A percentile compares a stretch with the other conserved stretches of the same genome.
These are phyloP conservation scores for Penicillium dipodomyicola DNA, from an alignment of 495 filamentous ascomycete species.

Conservation along the genomic window DNA sequence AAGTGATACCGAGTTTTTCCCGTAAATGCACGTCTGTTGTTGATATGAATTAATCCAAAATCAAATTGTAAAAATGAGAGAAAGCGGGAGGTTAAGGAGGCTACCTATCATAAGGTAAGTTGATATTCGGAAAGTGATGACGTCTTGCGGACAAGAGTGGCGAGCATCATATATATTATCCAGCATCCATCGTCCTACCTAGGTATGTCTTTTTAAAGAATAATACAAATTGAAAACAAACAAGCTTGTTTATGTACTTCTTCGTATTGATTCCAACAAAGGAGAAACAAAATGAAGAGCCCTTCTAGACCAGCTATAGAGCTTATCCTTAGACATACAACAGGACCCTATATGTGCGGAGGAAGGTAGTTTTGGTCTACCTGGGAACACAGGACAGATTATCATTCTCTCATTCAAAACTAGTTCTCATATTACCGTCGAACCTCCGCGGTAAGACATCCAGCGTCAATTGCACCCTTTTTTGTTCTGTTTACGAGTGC, in stretches of 20 bases:
- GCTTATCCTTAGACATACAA: background rate
- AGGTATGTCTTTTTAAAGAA: background rate
- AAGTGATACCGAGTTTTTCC: conserved; percentile 15
- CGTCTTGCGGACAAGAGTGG: background rate
- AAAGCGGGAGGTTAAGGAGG: background rate
- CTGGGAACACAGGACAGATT: background rate
- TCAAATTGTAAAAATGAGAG: background rate
- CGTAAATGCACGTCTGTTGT: background rate
- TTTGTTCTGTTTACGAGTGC: conserved; percentile 55
- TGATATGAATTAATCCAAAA: background rate
- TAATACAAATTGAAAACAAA: background rate
- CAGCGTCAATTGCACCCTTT: background rate
- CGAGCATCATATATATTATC: background rate
- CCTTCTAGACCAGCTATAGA: background rate
- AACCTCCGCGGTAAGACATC: background rate
- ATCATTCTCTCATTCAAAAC: background rate
- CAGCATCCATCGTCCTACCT: background rate
- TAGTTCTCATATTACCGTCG: background rate
- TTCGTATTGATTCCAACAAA: background rate
- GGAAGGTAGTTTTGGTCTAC: background rate
- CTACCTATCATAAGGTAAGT: background rate
- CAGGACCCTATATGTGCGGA: background rate
- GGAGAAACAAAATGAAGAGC: too few species aligned
- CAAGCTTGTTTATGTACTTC: background rate
- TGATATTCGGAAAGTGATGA: background rate